Conservation (phyloP, 371 early-diverging fungal species). For the Batkoa obscura region DNA sequence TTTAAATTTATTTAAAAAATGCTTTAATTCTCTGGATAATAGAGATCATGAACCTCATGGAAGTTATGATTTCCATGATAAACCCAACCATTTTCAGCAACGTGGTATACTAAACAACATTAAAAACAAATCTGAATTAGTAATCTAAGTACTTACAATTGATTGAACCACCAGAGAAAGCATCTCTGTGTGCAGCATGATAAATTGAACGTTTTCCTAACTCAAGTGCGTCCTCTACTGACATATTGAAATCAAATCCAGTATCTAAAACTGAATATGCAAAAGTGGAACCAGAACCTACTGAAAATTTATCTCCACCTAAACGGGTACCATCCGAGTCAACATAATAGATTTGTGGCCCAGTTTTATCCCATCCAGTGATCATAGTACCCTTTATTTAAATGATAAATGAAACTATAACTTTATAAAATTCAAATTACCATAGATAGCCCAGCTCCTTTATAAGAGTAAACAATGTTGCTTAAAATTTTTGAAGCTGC, state of each 20-base stretch:
- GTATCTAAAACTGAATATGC: slow-evolving; percentile 95
- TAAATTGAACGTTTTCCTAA: slow-evolving; percentile 92
- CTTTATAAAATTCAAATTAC: slow-evolving; percentile 12
- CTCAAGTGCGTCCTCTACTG: slow-evolving; percentile 86
- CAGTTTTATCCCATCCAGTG: slow-evolving; percentile 97
- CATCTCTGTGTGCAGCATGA: slow-evolving; percentile 98
- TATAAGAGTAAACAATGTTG: slow-evolving; percentile 95
- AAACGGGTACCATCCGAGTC: slow-evolving; percentile 94
- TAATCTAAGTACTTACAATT: slow-evolving; percentile 36
- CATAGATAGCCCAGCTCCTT: slow-evolving; percentile 98
- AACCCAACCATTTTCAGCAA: slow-evolving; percentile 82
- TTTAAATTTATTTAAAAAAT: too few relatives aligned
- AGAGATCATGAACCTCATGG: slow-evolving; percentile 57
- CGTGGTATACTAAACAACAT: slow-evolving; percentile 61
- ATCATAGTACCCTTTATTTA: slow-evolving; percentile 92
- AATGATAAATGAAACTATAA: not conserved
- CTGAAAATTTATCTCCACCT: slow-evolving; percentile 87
- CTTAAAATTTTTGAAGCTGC: slow-evolving; percentile 96
- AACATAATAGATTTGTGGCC: slow-evolving; percentile 95
- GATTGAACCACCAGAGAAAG: slow-evolving; percentile 93
- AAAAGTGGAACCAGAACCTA: slow-evolving; percentile 95
- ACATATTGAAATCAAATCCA: slow-evolving; percentile 78
- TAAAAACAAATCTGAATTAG: not conserved
- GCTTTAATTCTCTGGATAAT: not conserved
- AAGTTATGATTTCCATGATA: slow-evolving; percentile 76